Conservation (phyloP, 345 rosid species). For the Ceriops decandra region DNA sequence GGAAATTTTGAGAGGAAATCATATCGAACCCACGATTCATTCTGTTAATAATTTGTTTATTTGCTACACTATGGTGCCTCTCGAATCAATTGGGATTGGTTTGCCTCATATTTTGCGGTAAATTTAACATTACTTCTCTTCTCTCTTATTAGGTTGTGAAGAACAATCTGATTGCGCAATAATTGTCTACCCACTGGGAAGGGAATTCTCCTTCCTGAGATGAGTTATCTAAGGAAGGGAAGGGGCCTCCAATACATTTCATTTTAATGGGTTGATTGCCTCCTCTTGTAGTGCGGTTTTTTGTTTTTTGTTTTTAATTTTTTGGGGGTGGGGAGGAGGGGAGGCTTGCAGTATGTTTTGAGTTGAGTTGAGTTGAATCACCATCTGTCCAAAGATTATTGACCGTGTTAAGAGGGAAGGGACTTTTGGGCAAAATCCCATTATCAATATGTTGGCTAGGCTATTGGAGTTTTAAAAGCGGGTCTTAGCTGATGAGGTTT, state of each 20-base stretch:
- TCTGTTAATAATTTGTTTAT: too few species aligned
- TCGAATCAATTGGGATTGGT: too few species aligned
- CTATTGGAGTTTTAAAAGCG: background rate
- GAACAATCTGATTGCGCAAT: too few species aligned
- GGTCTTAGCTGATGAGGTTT: conserved; percentile 18
- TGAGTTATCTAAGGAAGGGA: too few species aligned
- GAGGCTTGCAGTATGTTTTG: background rate
- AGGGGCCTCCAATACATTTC: too few species aligned
- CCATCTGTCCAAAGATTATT: background rate
- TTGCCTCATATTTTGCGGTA: too few species aligned
- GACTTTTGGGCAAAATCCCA: conserved; percentile 3
- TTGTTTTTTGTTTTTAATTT: background rate
- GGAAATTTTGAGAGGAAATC: background rate
- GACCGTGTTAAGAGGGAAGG: background rate
- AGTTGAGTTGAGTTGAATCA: background rate
- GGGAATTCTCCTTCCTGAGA: too few species aligned
- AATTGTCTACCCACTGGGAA: too few species aligned
- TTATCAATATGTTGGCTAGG: conserved; percentile 5
- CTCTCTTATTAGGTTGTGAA: too few species aligned
- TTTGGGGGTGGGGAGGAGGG: background rate
- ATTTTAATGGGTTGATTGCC: background rate
- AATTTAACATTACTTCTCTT: too few species aligned
- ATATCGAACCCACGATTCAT: too few species aligned
- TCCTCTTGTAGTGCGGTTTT: background rate
- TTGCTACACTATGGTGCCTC: too few species aligned